Percentiles rank a stretch among this genome's conserved stretches.
Evolutionary conservation across 441 rosid species (phyloP).

Genomic region (Syzygium malaccense): DNA sequence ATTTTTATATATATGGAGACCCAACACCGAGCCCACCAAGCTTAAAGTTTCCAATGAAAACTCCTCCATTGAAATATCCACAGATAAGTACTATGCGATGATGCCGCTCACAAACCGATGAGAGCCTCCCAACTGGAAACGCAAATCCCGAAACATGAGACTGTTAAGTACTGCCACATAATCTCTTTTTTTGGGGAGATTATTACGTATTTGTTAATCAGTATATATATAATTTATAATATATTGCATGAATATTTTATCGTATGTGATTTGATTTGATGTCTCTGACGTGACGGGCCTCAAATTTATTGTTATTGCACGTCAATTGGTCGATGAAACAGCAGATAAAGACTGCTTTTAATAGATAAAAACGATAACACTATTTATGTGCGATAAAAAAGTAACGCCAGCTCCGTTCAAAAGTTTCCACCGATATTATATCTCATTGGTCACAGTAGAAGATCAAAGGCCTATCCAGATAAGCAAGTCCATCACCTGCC

Average conservation of each 20-base stretch:
- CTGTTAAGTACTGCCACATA: not conserved
- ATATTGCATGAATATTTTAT: no score
- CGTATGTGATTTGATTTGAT: no score
- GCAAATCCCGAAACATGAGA: not conserved
- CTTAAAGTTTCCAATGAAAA: not conserved
- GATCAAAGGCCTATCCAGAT: not conserved
- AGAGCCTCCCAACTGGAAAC: not conserved
- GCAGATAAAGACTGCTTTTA: no score
- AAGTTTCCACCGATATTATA: not conserved
- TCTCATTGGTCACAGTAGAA: not conserved
- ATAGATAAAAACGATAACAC: no score
- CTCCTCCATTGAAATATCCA: not conserved
- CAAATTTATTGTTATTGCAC: no score
- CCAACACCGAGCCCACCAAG: not conserved
- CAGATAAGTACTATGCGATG: not conserved
- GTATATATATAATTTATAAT: not conserved
- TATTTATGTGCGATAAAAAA: not conserved
- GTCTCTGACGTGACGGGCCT: no score
- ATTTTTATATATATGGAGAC: not conserved
- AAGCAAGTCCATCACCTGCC: not conserved
- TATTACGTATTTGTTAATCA: not conserved
- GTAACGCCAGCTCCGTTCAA: not conserved
- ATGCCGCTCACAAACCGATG: not conserved
- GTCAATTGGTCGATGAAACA: no score
- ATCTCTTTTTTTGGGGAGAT: not conserved